Base-by-base conservation (phyloP, 495 filamentous ascomycete species). In the Penicillium pulvis region DNA sequence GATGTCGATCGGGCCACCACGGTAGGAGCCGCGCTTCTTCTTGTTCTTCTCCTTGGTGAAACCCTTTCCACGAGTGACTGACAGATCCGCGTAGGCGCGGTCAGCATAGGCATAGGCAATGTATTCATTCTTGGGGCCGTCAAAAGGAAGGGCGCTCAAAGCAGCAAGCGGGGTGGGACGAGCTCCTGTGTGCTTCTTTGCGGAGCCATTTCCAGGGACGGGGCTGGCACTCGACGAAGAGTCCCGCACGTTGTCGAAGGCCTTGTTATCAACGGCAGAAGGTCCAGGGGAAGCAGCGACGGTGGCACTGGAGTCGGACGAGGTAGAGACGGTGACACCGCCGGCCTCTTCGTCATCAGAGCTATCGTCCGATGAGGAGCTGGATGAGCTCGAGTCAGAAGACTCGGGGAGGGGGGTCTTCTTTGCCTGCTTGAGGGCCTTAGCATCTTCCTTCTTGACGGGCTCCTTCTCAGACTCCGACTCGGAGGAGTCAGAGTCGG, bases 31-130 rank as follows among this genome's bases (percentile, higher is more conserved):
- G 64, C 90, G 74, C 75, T 80, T 81, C 80, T 90, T 90, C 81
- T 98, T 99, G 73, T 99, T 97, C 87, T 99, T 99, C 78, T 98
- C 95, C 82, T 99, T 99, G 53, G 93, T 99, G 77, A 99, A 99
- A 14, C 91, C 90, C 79, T 96, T 98, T 55, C 95, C 95, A 69
- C 87, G 91, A 26, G 93, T 97, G 24, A 96, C 84, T 30, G 88
- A 90, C 50, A 99, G 75, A 70, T 97, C 93, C 57, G 89, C 81
- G 63, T 89, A 90, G 35, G 95, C 95, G 52, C 85, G 85, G 52
- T 93, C 86, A 6, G 93, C 92, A 69, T 97, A 99, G 39, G 91
- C 91, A 63, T 96, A 91, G 5, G 85, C 74, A 33, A 89, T 79
- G 69, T 93, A 97, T 5, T 82, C 81, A 75, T 94, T 97, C 24